Evolutionary conservation across 345 rosid species (phyloP).

Genomic region (Eutrema japonicum): DNA sequence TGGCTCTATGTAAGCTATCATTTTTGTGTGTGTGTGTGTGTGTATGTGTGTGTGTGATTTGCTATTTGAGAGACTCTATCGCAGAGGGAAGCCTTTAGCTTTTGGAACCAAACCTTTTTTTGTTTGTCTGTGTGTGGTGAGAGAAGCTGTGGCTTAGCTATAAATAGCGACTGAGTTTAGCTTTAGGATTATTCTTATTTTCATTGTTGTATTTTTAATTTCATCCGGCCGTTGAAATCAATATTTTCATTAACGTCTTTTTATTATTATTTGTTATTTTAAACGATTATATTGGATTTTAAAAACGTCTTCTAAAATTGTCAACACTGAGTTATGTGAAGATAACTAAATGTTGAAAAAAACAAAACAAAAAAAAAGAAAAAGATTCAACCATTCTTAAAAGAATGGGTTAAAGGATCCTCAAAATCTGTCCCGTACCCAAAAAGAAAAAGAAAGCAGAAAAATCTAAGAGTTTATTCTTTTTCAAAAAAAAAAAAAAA

Average conservation of each 20-base stretch:
- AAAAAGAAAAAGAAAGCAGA: conserved; percentile 24
- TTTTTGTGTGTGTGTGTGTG: conserved; percentile 38
- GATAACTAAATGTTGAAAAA: conserved; percentile 32
- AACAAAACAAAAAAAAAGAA: neutral
- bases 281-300: conserved; percentile 22
- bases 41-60: conserved; percentile 17
- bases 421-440: conserved; percentile 44
- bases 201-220: neutral
- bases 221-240: conserved; percentile 41
- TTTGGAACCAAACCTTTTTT: conserved; percentile 33
- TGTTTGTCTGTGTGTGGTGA: conserved; percentile 42
- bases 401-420: conserved; percentile 47
- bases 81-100: conserved; percentile 31
- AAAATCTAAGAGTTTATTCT: conserved; percentile 21
- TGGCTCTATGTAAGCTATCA: conserved; percentile 80
- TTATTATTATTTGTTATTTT: neutral
- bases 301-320: conserved; percentile 33
- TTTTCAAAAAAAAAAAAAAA: conserved; percentile 1
- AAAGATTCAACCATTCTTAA: conserved; percentile 34
- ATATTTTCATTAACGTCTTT: conserved; percentile 24
- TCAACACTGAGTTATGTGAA: conserved; percentile 41
- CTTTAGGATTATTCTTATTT: conserved; percentile 21
- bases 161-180: conserved; percentile 45
- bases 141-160: conserved; percentile 44
- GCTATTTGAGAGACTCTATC: conserved; percentile 34